A percentile compares a stretch with the other conserved stretches of the same genome.
These are phyloP conservation scores for Blastobotrys mokoenaii DNA, from an alignment of 805 yeast species.

Conservation along the genomic window DNA sequence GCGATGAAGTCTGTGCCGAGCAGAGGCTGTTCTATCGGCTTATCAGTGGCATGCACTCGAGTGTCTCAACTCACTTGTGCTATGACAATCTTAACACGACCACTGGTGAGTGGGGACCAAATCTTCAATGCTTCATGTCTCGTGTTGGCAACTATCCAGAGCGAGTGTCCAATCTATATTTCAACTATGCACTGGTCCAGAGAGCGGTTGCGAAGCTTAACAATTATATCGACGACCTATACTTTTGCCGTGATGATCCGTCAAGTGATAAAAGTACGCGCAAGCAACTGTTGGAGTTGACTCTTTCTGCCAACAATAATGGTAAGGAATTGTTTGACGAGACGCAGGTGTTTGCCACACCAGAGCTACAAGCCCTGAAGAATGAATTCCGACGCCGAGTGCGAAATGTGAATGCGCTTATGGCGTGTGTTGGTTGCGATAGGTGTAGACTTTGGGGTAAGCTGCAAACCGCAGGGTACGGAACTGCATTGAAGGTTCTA, in stretches of 20 bases:
- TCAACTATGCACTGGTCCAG: conserved; percentile 82
- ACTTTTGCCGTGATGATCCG: conserved; percentile 37
- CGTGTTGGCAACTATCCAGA: conserved; percentile 89
- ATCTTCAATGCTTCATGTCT: conserved; percentile 70
- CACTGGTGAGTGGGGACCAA: conserved; percentile 78
- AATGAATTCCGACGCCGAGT: conserved; percentile 82
- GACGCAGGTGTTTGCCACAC: conserved; percentile 35
- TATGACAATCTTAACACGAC: conserved; percentile 67
- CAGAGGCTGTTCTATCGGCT: conserved; percentile 82
- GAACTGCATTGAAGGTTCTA: conserved; percentile 85
- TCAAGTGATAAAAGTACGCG: conserved; percentile 40
- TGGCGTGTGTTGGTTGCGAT: conserved; percentile 99
- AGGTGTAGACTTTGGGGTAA: conserved; percentile 98
- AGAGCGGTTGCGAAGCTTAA: conserved; percentile 68
- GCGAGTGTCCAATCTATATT: conserved; percentile 78
- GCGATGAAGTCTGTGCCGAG: conserved; percentile 61
- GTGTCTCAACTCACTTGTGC: conserved; percentile 86
- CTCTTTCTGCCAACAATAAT: conserved; percentile 20
- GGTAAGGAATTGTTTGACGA: conserved; percentile 39
- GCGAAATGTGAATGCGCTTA: conserved; percentile 80
- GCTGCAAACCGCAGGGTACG: conserved; percentile 94
- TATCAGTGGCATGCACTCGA: conserved; percentile 90
- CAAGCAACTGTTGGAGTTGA: conserved; percentile 34
- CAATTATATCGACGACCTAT: conserved; percentile 42
- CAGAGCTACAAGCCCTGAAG: conserved; percentile 46